These are phyloP conservation scores for Pythium aphanidermatum DNA, from an alignment of 352 stramenopile species.

Conservation along the genomic window DNA sequence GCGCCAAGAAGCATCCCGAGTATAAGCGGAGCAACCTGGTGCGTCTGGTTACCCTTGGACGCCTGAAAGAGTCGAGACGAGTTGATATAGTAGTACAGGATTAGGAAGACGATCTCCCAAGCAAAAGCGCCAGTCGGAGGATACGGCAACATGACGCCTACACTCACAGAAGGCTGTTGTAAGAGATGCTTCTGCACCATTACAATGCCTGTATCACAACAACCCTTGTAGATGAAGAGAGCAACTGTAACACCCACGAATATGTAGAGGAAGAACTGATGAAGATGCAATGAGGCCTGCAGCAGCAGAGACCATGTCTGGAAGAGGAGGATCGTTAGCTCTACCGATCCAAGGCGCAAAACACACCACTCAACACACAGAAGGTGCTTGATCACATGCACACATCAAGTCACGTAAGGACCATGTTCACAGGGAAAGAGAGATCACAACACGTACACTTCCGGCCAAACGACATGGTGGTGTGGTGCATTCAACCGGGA, in stretches of 20 bases:
- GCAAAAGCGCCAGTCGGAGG: slow-evolving; percentile 39
- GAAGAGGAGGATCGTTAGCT: too few relatives aligned
- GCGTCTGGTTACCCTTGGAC: slow-evolving; percentile 81
- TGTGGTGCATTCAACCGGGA: too few relatives aligned
- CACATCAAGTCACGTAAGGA: too few relatives aligned
- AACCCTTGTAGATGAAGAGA: slow-evolving; percentile 75
- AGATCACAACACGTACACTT: too few relatives aligned
- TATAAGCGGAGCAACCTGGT: slow-evolving; percentile 47
- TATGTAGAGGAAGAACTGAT: slow-evolving; percentile 58
- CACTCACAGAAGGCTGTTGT: slow-evolving; percentile 14
- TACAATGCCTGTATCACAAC: neutral
- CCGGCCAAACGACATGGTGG: too few relatives aligned
- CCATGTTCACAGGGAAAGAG: too few relatives aligned
- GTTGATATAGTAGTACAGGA: slow-evolving; percentile 56
- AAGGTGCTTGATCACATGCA: neutral
- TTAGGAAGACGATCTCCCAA: slow-evolving; percentile 56
- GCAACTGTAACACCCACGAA: slow-evolving; percentile 44
- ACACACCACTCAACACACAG: neutral
- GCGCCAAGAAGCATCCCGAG: slow-evolving; percentile 47
- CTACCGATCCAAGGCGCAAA: too few relatives aligned
- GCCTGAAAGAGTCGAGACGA: slow-evolving; percentile 63
- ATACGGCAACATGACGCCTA: slow-evolving; percentile 45
- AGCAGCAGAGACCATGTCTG: slow-evolving; percentile 47
- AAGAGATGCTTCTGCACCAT: neutral
- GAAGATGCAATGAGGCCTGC: slow-evolving; percentile 65